Conservation (phyloP, 352 stramenopile species). For the Pythium grandisporangium region DNA sequence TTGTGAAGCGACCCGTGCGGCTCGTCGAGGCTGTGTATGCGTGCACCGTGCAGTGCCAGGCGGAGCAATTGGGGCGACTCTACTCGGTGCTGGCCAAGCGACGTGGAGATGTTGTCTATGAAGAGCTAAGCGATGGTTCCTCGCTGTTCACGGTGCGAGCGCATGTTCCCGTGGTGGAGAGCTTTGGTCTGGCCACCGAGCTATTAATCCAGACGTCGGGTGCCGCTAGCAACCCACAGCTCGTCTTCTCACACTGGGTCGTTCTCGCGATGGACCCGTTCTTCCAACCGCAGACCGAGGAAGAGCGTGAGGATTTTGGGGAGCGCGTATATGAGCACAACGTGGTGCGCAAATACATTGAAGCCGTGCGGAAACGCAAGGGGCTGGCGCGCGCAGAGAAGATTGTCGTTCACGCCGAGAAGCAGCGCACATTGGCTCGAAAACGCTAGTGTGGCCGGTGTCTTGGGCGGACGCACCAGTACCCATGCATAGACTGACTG, state of each 20-base stretch:
- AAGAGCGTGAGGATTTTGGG: constrained; percentile 94
- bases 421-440: constrained; percentile 89
- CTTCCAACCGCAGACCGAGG: constrained; percentile 93
- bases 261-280: constrained; percentile 94
- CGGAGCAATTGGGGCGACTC: constrained; percentile 90
- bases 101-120: constrained; percentile 83
- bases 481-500: background rate
- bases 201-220: constrained; percentile 92
- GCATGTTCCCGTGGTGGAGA: constrained; percentile 92
- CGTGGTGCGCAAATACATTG: constrained; percentile 91
- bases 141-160: constrained; percentile 93
- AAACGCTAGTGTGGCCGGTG: constrained; percentile 82
- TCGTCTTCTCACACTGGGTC: constrained; percentile 94
- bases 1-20: constrained; percentile 81
- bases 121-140: constrained; percentile 88
- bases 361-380: constrained; percentile 91
- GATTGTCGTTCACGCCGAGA: constrained; percentile 94
- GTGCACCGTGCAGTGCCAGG: constrained; percentile 81
- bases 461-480: no score
- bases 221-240: constrained; percentile 92
- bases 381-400: constrained; percentile 91
- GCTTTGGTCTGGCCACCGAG: constrained; percentile 90
- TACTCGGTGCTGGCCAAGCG: constrained; percentile 93
- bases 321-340: constrained; percentile 91
- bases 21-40: constrained; percentile 89